Base-by-base conservation (phyloP, 106 monocot species). In the Phalaenopsis aphrodite region DNA sequence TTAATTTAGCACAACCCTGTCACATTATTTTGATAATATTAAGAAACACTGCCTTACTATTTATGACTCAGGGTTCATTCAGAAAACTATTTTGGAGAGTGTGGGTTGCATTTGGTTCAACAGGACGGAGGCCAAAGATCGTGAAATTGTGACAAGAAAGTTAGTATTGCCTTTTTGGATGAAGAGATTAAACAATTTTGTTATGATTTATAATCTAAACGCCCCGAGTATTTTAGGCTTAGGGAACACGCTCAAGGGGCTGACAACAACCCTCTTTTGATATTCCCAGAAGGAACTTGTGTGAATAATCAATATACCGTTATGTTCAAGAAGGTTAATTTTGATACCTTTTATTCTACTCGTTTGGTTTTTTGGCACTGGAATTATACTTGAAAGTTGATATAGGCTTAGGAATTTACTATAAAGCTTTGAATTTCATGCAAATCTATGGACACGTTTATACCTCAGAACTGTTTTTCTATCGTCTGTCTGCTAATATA, bases 281-380 rank as follows among this genome's bases (percentile, higher is more conserved):
- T 97, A 88, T 97, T 97, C 82, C 97, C 97, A 46, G 97, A 97
- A 92, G 97, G 97, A 87, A 97, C 97, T 67, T 97, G 97, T 80
- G 97, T 97, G 38, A 97, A 97, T 79, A 97, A 97, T 73, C 94
- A 94, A 55, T 97, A 97, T 47, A 97, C 92, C 79, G 97, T 97
- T 46, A 97, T 97, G 97, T 97, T 97, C 86, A 97, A 97, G 85
- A 97, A 97, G 97, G 97, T 94, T 21, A n/a, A 2, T 56, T 30
- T n/a, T 36, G 3, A 67, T 55, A 18, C 18, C 41, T 55, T 75
- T 37, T 21, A 52, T 24, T 17, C 65, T 24, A 5, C 49, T 38
- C 38, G 37, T 76, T 75, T 73, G 48, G 16, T 78, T 55, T n/a
- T 12, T 11, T 45, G 21, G 1, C 74, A 18, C 42, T 74, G 43